A percentile compares a stretch with the other conserved stretches of the same genome.
Evolutionary conservation across 306 rosid species (phyloP).

Genomic region (Nissolia schottii): DNA sequence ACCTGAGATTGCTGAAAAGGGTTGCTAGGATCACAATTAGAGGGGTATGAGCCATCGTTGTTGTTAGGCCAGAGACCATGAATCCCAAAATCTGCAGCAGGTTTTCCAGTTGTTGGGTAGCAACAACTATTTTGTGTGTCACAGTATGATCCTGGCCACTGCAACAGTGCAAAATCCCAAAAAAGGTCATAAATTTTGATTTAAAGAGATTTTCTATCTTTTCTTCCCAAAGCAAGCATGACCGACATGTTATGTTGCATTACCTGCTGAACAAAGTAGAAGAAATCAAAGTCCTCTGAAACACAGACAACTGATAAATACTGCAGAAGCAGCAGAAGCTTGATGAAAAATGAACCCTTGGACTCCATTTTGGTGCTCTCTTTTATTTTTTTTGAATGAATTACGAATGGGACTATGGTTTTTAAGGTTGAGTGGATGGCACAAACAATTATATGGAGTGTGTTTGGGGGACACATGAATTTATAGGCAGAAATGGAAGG

Average conservation of each 20-base stretch:
- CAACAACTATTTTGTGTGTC: slow-evolving; percentile 66
- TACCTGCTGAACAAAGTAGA: slow-evolving; percentile 86
- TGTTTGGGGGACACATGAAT: background rate
- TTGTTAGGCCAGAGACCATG: slow-evolving; percentile 88
- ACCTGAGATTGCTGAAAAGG: slow-evolving; percentile 54
- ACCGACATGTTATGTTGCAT: background rate
- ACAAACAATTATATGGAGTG: slow-evolving; percentile 5
- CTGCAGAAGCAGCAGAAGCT: slow-evolving; percentile 40
- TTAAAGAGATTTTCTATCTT: background rate
- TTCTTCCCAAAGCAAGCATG: background rate
- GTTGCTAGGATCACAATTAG: slow-evolving; percentile 59
- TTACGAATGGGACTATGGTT: background rate
- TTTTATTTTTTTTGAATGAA: background rate
- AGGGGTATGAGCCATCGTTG: slow-evolving; percentile 59
- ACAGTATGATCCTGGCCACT: slow-evolving; percentile 97
- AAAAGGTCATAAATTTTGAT: background rate
- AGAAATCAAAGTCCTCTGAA: slow-evolving; percentile 68
- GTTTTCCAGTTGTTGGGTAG: slow-evolving; percentile 74
- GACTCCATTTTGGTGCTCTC: slow-evolving; percentile 23
- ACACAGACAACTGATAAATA: slow-evolving; percentile 34
- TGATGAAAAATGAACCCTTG: slow-evolving; percentile 28
- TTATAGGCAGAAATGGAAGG: slow-evolving; percentile 27
- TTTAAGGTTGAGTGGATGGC: background rate
- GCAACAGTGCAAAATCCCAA: slow-evolving; percentile 1
- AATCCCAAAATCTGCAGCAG: slow-evolving; percentile 65